Percentiles rank a stretch among this genome's conserved stretches.
These are phyloP conservation scores for Coemansia sp. DNA, from an alignment of 192 early-diverging fungal genomes.

Conservation along the genomic window DNA sequence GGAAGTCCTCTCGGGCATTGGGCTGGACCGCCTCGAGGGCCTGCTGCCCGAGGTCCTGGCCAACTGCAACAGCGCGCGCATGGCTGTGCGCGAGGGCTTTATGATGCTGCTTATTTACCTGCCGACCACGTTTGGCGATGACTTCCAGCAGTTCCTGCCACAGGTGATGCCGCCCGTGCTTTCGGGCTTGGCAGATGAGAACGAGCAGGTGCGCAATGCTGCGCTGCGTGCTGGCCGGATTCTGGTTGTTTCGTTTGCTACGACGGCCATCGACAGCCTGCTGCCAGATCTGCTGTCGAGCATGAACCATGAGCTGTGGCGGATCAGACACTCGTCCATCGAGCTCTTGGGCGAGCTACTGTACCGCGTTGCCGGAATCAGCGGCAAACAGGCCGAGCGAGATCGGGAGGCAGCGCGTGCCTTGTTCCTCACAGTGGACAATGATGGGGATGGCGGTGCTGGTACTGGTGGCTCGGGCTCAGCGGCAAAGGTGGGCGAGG, in stretches of 20 bases:
- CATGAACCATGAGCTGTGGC: conserved; percentile 90
- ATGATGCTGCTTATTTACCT: conserved; percentile 93
- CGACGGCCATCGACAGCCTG: conserved; percentile 80
- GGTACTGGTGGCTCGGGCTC: too few relatives aligned
- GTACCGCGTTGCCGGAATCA: conserved; percentile 86
- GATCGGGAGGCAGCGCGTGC: conserved; percentile 47
- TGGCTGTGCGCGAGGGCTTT: conserved; percentile 93
- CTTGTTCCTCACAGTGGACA: conserved; percentile 42
- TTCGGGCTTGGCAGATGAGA: conserved; percentile 91
- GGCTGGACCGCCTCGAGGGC: conserved; percentile 77
- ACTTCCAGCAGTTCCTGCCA: conserved; percentile 89
- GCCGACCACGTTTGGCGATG: conserved; percentile 88
- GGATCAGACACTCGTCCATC: conserved; percentile 91
- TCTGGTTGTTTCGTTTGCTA: conserved; percentile 88
- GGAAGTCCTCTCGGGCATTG: conserved; percentile 89
- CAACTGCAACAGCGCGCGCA: conserved; percentile 65
- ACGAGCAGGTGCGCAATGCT: conserved; percentile 89
- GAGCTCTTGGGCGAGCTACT: conserved; percentile 94
- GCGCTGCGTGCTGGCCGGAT: conserved; percentile 89
- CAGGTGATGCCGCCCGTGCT: conserved; percentile 86
- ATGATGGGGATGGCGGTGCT: conserved; percentile 50
- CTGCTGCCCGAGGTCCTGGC: conserved; percentile 87
- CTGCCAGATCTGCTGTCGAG: conserved; percentile 89
- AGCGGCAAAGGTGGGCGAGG: too few relatives aligned
- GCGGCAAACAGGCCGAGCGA: conserved; percentile 58